Percentiles rank a stretch among this genome's conserved stretches.
Evolutionary conservation across 768 basidiomycete genomes (phyloP).

Genomic region (Tulasnella sp.): DNA sequence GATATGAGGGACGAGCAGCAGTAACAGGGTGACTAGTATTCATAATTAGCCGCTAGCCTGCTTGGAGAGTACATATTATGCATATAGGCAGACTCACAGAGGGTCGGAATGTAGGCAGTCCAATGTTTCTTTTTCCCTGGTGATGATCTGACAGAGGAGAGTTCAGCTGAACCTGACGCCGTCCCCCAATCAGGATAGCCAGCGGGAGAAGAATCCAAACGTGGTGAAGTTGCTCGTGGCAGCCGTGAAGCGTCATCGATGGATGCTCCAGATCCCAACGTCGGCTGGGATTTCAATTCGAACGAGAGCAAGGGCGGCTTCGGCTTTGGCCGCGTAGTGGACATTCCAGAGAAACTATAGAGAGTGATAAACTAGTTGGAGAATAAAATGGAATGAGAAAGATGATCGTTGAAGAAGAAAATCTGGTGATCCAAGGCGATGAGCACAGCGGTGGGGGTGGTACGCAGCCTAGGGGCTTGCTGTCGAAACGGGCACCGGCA

Average conservation of each 20-base stretch:
- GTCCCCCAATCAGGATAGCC: background rate
- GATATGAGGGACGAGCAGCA: conserved; percentile 5
- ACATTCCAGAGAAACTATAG: too few relatives aligned
- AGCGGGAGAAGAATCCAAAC: background rate
- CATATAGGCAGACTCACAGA: background rate
- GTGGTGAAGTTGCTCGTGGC: too few relatives aligned
- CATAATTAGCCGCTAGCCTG: background rate
- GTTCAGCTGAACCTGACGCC: background rate
- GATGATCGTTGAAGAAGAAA: too few relatives aligned
- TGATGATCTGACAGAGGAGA: background rate
- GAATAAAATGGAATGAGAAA: too few relatives aligned
- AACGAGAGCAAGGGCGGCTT: conserved; percentile 10
- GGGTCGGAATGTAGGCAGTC: conserved; percentile 13
- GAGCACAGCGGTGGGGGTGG: too few relatives aligned
- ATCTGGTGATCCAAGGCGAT: too few relatives aligned
- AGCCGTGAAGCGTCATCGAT: background rate
- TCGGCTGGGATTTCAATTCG: conserved; percentile 6
- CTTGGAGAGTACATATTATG: too few relatives aligned
- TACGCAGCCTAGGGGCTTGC: too few relatives aligned
- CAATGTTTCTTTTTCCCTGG: conserved; percentile 1
- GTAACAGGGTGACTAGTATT: background rate
- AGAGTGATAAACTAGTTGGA: too few relatives aligned
- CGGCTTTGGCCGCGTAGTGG: background rate
- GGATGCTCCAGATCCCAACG: background rate
- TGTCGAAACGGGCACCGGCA: too few relatives aligned